phyloP scores from a whole-genome alignment of 768 basidiomycete species.

The Tricholoma sp. region DNA sequence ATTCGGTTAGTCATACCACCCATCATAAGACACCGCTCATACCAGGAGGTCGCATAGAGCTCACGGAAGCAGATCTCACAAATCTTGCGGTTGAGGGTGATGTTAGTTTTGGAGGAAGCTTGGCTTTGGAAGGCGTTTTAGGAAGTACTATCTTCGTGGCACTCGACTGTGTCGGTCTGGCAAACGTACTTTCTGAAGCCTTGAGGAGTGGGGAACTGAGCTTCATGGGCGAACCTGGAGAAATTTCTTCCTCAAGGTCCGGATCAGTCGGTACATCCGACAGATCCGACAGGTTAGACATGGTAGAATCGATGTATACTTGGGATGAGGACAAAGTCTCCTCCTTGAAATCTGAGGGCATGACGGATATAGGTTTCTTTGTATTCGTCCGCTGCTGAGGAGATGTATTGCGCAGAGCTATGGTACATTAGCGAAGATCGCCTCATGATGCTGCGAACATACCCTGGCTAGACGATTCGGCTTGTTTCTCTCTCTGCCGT shows the following conservation, averaged over 20 bases:
- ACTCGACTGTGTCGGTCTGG: slow-evolving; percentile 16
- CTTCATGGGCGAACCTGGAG: slow-evolving; percentile 30
- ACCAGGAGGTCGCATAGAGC: slow-evolving; percentile 25
- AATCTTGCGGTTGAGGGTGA: slow-evolving; percentile 28
- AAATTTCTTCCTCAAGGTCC: slow-evolving; percentile 2
- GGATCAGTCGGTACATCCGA: slow-evolving; percentile 11
- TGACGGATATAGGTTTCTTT: background rate
- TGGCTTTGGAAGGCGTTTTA: slow-evolving; percentile 21
- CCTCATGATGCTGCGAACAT: background rate
- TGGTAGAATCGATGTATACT: slow-evolving; percentile 5
- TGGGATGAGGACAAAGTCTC: background rate
- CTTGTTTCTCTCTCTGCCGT: slow-evolving; percentile 18
- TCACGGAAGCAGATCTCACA: slow-evolving; percentile 24
- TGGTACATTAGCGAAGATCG: background rate
- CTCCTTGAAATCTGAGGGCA: background rate
- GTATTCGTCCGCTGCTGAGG: background rate
- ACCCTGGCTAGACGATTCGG: slow-evolving; percentile 8
- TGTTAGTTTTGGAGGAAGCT: slow-evolving; percentile 13
- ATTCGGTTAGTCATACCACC: background rate
- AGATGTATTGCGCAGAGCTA: slow-evolving; percentile 3
- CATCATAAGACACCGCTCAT: slow-evolving; percentile 3
- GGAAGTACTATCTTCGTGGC: slow-evolving; percentile 17
- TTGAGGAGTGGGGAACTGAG: slow-evolving; percentile 22
- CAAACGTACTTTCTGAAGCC: slow-evolving; percentile 4
- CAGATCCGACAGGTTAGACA: slow-evolving; percentile 10